Percentiles rank a stretch among this genome's conserved stretches.
phyloP scores from a whole-genome alignment of 257 asterid species.

The Coffea eugenioides region DNA sequence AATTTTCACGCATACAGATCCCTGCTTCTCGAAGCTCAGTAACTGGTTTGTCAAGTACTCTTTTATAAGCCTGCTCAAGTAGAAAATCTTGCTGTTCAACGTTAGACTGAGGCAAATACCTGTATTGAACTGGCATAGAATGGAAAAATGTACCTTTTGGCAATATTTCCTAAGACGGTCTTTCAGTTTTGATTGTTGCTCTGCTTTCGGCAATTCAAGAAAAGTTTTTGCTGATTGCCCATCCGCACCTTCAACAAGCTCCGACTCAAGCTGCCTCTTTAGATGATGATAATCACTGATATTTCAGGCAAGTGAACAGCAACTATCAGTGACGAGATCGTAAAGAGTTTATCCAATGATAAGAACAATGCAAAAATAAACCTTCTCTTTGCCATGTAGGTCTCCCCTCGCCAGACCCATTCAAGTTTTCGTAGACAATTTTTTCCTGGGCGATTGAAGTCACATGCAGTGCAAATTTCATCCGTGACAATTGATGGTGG shows the following conservation, averaged over 20 bases:
- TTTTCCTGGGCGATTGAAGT: constrained; percentile 97
- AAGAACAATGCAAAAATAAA: constrained; percentile 30
- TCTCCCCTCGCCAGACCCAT: constrained; percentile 99
- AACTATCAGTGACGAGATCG: constrained; percentile 23
- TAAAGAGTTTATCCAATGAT: constrained; percentile 13
- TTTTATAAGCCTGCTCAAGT: constrained; percentile 73
- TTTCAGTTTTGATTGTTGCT: constrained; percentile 83
- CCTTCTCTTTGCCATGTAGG: constrained; percentile 97
- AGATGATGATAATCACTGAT: constrained; percentile 85
- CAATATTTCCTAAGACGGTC: constrained; percentile 95
- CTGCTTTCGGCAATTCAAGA: constrained; percentile 88
- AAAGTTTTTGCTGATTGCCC: constrained; percentile 66
- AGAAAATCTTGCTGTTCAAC: constrained; percentile 21
- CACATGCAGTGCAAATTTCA: constrained; percentile 98
- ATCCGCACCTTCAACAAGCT: constrained; percentile 58
- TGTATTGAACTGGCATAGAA: constrained; percentile 17
- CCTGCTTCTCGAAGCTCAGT: constrained; percentile 97
- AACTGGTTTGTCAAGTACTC: constrained; percentile 90
- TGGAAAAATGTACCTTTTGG: constrained; percentile 64
- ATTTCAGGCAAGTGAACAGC: constrained; percentile 19
- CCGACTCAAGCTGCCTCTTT: constrained; percentile 98
- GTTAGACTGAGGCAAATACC: constrained; percentile 11
- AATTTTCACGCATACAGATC: constrained; percentile 98
- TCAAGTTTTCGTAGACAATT: constrained; percentile 95
- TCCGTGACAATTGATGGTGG: constrained; percentile 96